Evolutionary conservation across 371 early-diverging fungal genomes (phyloP).

Genomic region (Dichotomocladium elegans): DNA sequence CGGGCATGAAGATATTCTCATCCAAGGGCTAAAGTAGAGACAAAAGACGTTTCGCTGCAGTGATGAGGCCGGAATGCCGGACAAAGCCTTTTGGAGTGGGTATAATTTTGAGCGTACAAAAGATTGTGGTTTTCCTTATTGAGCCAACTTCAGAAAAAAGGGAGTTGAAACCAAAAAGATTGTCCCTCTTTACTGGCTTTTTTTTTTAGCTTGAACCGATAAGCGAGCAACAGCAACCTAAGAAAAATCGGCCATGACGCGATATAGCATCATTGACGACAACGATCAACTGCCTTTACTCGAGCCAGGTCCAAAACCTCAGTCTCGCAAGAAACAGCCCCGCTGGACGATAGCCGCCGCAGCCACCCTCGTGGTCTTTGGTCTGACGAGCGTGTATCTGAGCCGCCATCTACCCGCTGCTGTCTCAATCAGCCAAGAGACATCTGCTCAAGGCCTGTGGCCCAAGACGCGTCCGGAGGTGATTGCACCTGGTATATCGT

Average conservation of each 20-base stretch:
- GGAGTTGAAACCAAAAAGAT: too few species aligned
- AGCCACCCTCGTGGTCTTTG: constrained; percentile 23
- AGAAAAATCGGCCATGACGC: constrained; percentile 1
- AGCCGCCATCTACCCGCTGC: constrained; percentile 13
- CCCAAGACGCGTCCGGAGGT: constrained; percentile 7
- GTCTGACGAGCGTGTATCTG: constrained; percentile 23
- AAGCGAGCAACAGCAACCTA: too few species aligned
- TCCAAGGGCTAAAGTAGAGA: too few species aligned
- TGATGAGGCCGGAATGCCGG: too few species aligned
- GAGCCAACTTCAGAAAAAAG: too few species aligned
- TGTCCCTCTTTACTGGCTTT: too few species aligned
- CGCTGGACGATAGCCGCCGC: constrained; percentile 6
- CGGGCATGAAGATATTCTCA: too few species aligned
- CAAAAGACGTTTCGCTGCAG: too few species aligned
- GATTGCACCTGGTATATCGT: constrained; percentile 46
- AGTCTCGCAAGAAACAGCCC: constrained; percentile 1
- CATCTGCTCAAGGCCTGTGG: constrained; percentile 15
- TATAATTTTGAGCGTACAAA: too few species aligned
- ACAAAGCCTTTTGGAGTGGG: too few species aligned
- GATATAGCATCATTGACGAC: neutral
- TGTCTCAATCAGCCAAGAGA: neutral
- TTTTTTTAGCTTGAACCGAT: too few species aligned
- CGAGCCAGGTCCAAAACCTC: neutral
- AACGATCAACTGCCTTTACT: neutral
- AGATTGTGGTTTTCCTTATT: too few species aligned